A percentile compares a stretch with the other conserved stretches of the same genome.
These are phyloP conservation scores for Colletotrichum sidae DNA, from an alignment of 2,329 filamentous ascomycete genomes.

Conservation along the genomic window DNA sequence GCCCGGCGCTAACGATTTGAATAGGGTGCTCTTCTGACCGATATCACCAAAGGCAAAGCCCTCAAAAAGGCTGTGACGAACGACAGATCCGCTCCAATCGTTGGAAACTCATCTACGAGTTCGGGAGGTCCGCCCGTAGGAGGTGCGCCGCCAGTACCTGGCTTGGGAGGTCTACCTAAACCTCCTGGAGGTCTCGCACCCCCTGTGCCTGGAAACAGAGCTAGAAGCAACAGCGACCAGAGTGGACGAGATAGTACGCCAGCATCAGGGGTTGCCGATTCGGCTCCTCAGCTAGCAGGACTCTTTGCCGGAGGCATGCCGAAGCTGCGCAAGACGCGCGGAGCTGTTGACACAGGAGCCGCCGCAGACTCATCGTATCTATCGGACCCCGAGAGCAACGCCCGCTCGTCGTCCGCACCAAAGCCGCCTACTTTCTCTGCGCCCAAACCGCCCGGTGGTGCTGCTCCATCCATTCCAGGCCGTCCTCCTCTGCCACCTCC, in stretches of 20 bases:
- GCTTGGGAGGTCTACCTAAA: slow-evolving; percentile 57
- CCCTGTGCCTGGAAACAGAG: slow-evolving; percentile 76
- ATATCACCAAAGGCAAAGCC: slow-evolving; percentile 84
- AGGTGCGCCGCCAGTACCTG: slow-evolving; percentile 85
- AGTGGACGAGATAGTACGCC: slow-evolving; percentile 58
- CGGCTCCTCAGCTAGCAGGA: slow-evolving; percentile 85
- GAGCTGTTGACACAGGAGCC: slow-evolving; percentile 78
- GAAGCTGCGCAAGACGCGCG: slow-evolving; percentile 89
- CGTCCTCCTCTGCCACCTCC: slow-evolving; percentile 60
- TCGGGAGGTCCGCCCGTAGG: slow-evolving; percentile 72
- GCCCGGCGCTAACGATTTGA: slow-evolving; percentile 31
- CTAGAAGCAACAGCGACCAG: slow-evolving; percentile 86
- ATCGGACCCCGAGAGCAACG: slow-evolving; percentile 79
- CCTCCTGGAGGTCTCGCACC: slow-evolving; percentile 76
- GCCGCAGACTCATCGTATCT: slow-evolving; percentile 75
- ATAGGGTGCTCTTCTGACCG: slow-evolving; percentile 86
- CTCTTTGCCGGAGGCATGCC: slow-evolving; percentile 96
- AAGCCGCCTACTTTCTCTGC: slow-evolving; percentile 65
- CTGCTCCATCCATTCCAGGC: slow-evolving; percentile 70
- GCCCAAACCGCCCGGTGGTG: slow-evolving; percentile 69
- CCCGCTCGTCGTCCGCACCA: slow-evolving; percentile 58
- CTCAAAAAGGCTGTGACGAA: slow-evolving; percentile 92
- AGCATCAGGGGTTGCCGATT: slow-evolving; percentile 58
- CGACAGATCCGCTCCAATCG: slow-evolving; percentile 85
- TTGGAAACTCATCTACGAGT: slow-evolving; percentile 68